Base-by-base conservation (phyloP, 495 filamentous ascomycete genomes). In the Jackrogersella minutella region DNA sequence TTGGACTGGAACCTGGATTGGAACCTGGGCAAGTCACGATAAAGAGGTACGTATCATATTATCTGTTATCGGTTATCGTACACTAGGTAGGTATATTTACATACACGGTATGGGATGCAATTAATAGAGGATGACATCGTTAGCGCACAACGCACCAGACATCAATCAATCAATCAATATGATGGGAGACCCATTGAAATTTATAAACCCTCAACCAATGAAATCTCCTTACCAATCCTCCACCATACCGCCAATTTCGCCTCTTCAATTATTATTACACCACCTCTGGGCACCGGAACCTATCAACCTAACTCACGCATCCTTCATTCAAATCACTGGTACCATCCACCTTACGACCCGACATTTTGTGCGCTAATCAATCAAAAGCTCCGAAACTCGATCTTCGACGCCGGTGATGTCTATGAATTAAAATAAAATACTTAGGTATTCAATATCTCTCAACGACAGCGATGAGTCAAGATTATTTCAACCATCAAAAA, bases 381-480 rank as follows among this genome's bases (percentile, higher is more conserved):
- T 31, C 21, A 4, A n/a, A 47, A 17, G 2, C 28, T 39, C 24
- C 49, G 8, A n/a, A n/a, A n/a, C 44, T 19, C 10, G 46, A 7
- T 41, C 30, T 49, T 50, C 33, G 26, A 52, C 43, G 10, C 21
- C 34, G 43, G 51, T 39, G 10, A 65, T 31, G 37, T 43, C 41
- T 39, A 63, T 58, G 61, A 63, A 52, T 56, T 44, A 13, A n/a
- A n/a, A n/a, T 37, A 4, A 37, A n/a, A 47, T 59, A 39, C 1
- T 62, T 17, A n/a, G n/a, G n/a, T n/a, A n/a, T n/a, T n/a, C n/a
- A n/a, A n/a, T n/a, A n/a, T n/a, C n/a, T n/a, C n/a, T n/a, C 59
- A 65, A 60, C 59, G 37, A 46, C 73, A 70, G 80, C 71, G 66
- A 95, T 95, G 91, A 92, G 87, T 82, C 87, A 92, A 79, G 84